Base-by-base conservation (phyloP, 345 rosid genomes). In the Streptanthus diversifolius region DNA sequence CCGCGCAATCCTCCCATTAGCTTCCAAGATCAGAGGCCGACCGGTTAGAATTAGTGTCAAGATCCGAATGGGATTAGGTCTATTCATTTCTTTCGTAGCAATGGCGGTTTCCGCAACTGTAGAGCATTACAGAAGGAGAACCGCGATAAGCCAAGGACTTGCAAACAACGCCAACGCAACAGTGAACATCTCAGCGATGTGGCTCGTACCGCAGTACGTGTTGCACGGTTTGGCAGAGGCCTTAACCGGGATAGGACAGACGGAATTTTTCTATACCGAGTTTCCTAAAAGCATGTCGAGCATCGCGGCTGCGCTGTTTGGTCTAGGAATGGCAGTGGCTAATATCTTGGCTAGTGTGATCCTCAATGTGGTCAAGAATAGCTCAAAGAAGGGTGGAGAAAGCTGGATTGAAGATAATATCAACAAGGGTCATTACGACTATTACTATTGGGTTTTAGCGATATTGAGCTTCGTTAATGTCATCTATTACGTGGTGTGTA, bases 211-310 rank as follows among this genome's bases (percentile, higher is more conserved):
- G 3, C 88, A 83, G 40, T 79, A 81, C 35, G 77, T 80, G 56
- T 24, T 92, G 63, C 74, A 72, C 14, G 98, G 96, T 24, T 57
- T 92, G 2, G 89, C 96, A 0, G 96, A 90, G 79, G 96, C 95
- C n/a, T 82, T 92, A 29, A 80, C 73, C 8, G 88, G 82, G 5
- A 87, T 92, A 36, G 96, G 87, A 30, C 96, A 87, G 66, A 88
- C 87, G 0, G 96, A 90, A 77, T 90, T 90, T 73, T 92, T 76
- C 81, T 90, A 92, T 30, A 72, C 84, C 0, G 95, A 92, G 84
- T 79, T 92, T 68, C 98, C 98, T 0, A 87, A 86, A 73, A 81
- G 83, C 62, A 90, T 92, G 96, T 85, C 96, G 2, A 88, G 88
- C 36, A 83, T 92, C 0, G 96, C 96, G 1, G 76, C 91, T 22